A percentile compares a stretch with the other conserved stretches of the same genome.
phyloP scores from a whole-genome alignment of 2,329 filamentous ascomycete genomes.

The Botrytis tulipae region DNA sequence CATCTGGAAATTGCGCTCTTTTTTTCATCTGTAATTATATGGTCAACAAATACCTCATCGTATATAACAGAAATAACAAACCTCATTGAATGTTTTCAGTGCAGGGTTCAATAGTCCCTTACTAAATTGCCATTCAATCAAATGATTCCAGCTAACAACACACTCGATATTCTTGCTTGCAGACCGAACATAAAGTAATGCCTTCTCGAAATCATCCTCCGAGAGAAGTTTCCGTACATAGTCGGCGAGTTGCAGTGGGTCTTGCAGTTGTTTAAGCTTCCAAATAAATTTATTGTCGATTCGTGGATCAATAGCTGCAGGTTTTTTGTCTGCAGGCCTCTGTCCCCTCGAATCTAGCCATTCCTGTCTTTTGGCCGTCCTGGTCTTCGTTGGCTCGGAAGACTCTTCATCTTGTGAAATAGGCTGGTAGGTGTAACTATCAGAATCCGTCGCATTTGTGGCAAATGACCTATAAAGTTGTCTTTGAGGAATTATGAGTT shows the following conservation, averaged over 20 bases:
- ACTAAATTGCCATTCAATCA: conserved; percentile 70
- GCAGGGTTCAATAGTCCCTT: conserved; percentile 60
- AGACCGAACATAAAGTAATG: conserved; percentile 63
- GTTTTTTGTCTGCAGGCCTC: conserved; percentile 22
- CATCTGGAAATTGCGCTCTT: conserved; percentile 74
- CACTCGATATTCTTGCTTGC: conserved; percentile 65
- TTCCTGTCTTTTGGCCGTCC: conserved; percentile 21
- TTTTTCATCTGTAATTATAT: conserved; percentile 80
- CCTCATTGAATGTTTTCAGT: conserved; percentile 86
- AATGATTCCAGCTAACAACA: conserved; percentile 81
- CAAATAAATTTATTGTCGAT: conserved; percentile 24
- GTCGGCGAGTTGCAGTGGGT: conserved; percentile 70
- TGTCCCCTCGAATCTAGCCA: conserved; percentile 33
- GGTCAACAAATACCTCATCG: neutral
- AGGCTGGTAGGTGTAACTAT: conserved; percentile 1
- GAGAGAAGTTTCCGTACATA: conserved; percentile 62
- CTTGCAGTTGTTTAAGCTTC: conserved; percentile 42
- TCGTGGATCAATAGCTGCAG: neutral
- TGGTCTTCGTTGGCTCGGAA: neutral
- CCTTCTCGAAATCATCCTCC: conserved; percentile 62
- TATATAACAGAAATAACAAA: conserved; percentile 40
- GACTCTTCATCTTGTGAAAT: neutral
- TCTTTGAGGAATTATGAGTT: conserved; percentile 2
- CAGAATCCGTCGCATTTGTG: conserved; percentile 11
- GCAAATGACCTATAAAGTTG: conserved; percentile 9